phyloP scores from a whole-genome alignment of 108 stramenopile species.

The Skeletonema potamos region DNA sequence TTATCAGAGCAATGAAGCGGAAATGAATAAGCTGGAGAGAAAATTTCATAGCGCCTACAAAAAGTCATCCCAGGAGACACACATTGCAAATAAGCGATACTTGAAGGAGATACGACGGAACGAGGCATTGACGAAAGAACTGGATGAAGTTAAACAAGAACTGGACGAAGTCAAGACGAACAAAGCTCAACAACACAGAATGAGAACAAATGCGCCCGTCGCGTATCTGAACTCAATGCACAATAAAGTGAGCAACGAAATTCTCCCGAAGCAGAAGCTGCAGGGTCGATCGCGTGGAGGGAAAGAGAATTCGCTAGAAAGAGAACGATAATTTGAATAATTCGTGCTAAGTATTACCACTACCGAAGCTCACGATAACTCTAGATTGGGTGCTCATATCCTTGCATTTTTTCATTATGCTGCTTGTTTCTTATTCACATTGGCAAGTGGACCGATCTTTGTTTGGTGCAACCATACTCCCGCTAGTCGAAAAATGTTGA shows the following conservation, averaged over 20 bases:
- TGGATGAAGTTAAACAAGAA: slow-evolving; percentile 20
- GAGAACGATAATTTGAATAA: neutral
- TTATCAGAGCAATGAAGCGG: slow-evolving; percentile 34
- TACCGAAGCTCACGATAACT: neutral
- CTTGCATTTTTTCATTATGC: slow-evolving; percentile 40
- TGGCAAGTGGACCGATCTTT: slow-evolving; percentile 61
- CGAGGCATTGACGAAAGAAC: slow-evolving; percentile 18
- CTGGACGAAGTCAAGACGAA: slow-evolving; percentile 23
- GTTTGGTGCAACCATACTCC: slow-evolving; percentile 84
- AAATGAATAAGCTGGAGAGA: slow-evolving; percentile 27
- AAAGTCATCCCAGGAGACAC: slow-evolving; percentile 23
- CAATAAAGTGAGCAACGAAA: neutral
- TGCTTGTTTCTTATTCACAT: neutral
- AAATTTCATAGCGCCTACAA: slow-evolving; percentile 31
- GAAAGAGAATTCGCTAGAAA: neutral
- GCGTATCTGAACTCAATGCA: slow-evolving; percentile 59
- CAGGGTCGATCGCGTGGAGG: neutral
- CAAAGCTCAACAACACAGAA: slow-evolving; percentile 32
- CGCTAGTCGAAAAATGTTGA: slow-evolving; percentile 68
- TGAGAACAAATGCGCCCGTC: slow-evolving; percentile 49
- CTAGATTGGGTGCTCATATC: neutral
- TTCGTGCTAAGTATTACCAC: neutral
- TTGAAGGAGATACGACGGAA: slow-evolving; percentile 13
- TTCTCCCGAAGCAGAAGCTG: neutral
- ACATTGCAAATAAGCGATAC: slow-evolving; percentile 30